Conservation (phyloP, 78 protist species). For the Dictyostelium capitatum region DNA sequence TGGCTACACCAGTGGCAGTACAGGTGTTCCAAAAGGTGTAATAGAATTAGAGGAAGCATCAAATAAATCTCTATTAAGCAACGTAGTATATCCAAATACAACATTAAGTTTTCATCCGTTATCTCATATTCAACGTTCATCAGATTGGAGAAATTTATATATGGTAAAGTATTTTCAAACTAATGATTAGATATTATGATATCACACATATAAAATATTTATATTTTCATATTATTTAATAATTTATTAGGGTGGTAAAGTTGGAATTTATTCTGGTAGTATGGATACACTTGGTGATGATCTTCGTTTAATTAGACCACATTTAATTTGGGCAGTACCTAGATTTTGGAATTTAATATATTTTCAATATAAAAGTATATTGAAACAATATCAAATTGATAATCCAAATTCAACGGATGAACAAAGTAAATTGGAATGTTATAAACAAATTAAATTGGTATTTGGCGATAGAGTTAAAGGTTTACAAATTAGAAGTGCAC, state of each 20-base stretch:
- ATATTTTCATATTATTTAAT: not conserved
- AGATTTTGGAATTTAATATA: constrained; percentile 66
- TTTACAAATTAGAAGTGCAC: constrained; percentile 69
- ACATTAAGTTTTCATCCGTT: not conserved
- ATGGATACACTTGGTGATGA: constrained; percentile 26
- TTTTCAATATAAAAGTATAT: constrained; percentile 24
- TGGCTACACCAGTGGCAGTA: constrained; percentile 90
- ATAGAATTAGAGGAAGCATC: not conserved
- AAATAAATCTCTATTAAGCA: not conserved
- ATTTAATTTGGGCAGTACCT: constrained; percentile 56
- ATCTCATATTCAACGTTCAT: constrained; percentile 32
- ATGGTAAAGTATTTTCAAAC: no score
- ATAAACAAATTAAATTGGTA: not conserved
- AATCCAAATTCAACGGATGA: not conserved
- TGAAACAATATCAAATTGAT: not conserved
- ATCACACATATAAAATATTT: no score
- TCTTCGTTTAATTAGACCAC: constrained; percentile 24
- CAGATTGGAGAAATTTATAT: constrained; percentile 23
- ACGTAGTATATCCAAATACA: not conserved
- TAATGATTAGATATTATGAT: no score
- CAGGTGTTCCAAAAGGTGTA: constrained; percentile 92
- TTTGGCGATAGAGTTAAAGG: constrained; percentile 30
- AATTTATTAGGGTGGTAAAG: constrained; percentile 36
- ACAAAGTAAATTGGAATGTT: not conserved
- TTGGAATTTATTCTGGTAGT: constrained; percentile 39